Conservation (phyloP, 192 early-diverging fungal species). For the Coemansia asiatica region DNA sequence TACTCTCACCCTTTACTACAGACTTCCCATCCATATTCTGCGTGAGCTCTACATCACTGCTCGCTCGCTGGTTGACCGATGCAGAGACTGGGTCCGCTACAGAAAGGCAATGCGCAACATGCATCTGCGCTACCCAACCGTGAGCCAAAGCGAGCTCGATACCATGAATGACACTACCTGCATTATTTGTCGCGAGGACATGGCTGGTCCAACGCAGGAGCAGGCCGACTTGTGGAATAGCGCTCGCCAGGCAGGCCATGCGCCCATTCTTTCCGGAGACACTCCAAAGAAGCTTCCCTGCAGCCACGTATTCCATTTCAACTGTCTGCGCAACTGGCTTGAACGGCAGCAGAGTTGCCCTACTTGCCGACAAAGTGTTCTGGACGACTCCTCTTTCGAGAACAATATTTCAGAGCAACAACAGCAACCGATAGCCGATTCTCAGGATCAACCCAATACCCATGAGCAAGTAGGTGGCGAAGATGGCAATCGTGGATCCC, state of each 20-base stretch:
- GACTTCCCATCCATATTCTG: slow-evolving; percentile 91
- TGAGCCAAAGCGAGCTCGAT: slow-evolving; percentile 77
- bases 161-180: slow-evolving; percentile 77
- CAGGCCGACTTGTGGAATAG: slow-evolving; percentile 32
- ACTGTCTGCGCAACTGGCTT: slow-evolving; percentile 94
- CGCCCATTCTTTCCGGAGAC: slow-evolving; percentile 51
- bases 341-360: slow-evolving; percentile 98
- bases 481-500: background rate
- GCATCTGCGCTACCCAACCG: slow-evolving; percentile 94
- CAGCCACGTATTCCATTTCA: slow-evolving; percentile 97
- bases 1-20: slow-evolving; percentile 78
- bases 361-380: slow-evolving; percentile 66
- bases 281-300: slow-evolving; percentile 93
- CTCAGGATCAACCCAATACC: background rate
- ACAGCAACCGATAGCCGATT: background rate
- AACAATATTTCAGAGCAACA: background rate
- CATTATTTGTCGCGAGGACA: slow-evolving; percentile 98
- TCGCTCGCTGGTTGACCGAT: slow-evolving; percentile 87
- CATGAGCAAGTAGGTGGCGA: no score
- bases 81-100: slow-evolving; percentile 87
- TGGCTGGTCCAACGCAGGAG: slow-evolving; percentile 58
- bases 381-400: slow-evolving; percentile 8
- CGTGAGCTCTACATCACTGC: slow-evolving; percentile 95
- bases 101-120: slow-evolving; percentile 93
- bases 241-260: slow-evolving; percentile 20